These are phyloP conservation scores for Petunia hybrid DNA, from an alignment of 305 asterid species.

Conservation along the genomic window DNA sequence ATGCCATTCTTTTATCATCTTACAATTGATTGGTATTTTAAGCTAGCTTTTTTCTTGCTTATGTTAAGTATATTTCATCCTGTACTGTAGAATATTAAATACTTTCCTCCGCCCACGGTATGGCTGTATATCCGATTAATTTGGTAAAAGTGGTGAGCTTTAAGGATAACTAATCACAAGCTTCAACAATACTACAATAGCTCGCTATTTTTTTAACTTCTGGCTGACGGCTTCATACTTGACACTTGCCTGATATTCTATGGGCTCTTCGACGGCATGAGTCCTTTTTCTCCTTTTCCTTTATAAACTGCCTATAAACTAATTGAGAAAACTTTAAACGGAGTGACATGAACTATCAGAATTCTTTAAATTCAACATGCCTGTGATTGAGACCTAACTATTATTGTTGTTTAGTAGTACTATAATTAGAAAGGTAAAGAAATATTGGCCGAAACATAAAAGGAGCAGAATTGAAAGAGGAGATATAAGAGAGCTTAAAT, in stretches of 20 bases:
- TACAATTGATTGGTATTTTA: neutral
- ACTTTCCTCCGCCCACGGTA: too few species aligned
- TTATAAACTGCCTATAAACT: too few species aligned
- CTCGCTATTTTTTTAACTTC: neutral
- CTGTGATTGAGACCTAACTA: too few species aligned
- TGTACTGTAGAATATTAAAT: too few species aligned
- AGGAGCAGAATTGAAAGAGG: too few species aligned
- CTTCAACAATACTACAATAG: conserved; percentile 16
- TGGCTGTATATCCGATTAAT: too few species aligned
- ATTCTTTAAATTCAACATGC: too few species aligned
- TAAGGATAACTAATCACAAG: neutral
- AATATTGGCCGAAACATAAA: neutral
- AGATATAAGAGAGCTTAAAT: neutral
- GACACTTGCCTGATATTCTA: neutral
- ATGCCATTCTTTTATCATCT: neutral
- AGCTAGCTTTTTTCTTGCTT: neutral
- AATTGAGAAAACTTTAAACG: too few species aligned
- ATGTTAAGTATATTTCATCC: neutral
- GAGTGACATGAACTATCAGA: neutral
- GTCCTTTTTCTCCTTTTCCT: neutral
- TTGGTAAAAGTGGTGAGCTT: neutral
- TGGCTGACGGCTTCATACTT: neutral
- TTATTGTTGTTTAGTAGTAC: too few species aligned
- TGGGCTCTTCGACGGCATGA: neutral
- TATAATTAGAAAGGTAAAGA: neutral